These are phyloP conservation scores for Apiospora arundinis DNA, from an alignment of 2,329 filamentous ascomycete genomes.

Conservation along the genomic window DNA sequence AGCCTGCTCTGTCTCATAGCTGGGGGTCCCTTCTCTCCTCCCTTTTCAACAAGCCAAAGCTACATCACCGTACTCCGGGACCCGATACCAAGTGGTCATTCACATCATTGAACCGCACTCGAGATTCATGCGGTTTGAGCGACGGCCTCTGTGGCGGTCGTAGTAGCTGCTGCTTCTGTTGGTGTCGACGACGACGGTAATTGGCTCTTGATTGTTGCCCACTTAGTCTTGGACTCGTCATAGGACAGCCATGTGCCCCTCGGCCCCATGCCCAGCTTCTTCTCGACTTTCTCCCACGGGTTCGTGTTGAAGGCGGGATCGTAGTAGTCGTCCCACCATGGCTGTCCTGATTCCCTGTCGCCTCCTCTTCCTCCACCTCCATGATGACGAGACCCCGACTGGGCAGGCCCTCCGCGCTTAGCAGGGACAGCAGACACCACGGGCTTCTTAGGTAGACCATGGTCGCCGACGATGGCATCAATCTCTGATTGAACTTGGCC, in stretches of 20 bases:
- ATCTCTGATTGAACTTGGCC: conserved; percentile 36
- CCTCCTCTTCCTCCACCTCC: conserved; percentile 36
- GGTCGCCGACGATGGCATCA: conserved; percentile 33
- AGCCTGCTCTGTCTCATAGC: background rate
- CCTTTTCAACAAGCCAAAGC: background rate
- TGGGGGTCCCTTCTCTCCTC: background rate
- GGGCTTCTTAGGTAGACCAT: conserved; percentile 9
- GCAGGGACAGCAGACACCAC: conserved; percentile 17
- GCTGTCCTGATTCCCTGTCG: conserved; percentile 45
- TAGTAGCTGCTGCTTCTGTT: background rate
- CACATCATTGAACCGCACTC: background rate
- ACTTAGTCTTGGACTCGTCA: conserved; percentile 35
- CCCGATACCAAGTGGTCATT: background rate
- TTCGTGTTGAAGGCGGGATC: conserved; percentile 73
- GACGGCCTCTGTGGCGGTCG: background rate
- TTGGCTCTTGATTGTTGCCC: conserved; percentile 13
- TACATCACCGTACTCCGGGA: background rate
- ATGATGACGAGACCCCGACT: conserved; percentile 23
- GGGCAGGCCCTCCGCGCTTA: conserved; percentile 16
- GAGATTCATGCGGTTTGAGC: background rate
- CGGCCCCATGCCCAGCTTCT: conserved; percentile 49
- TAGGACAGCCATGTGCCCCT: conserved; percentile 53
- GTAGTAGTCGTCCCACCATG: conserved; percentile 73
- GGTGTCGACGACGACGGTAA: background rate
- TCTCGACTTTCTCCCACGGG: conserved; percentile 70